Evolutionary conservation across 805 yeast species (phyloP).

Genomic region (Barnettozyma sp.): DNA sequence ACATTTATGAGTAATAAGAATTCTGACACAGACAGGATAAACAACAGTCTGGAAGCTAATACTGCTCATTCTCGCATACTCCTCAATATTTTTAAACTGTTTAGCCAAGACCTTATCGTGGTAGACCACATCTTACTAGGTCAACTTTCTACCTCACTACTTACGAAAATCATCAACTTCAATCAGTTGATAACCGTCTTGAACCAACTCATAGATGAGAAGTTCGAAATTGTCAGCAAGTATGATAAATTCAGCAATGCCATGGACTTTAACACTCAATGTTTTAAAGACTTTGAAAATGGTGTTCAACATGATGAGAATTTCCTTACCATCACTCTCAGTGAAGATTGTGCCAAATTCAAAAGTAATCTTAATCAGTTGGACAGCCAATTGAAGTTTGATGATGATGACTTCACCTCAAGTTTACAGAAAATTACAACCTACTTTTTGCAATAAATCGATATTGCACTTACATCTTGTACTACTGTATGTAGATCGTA

Average conservation of each 20-base stretch:
- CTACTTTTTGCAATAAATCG: too few species aligned
- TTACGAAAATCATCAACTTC: constrained; percentile 4
- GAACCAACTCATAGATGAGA: not conserved
- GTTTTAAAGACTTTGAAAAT: constrained; percentile 9
- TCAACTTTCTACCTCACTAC: not conserved
- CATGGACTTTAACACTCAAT: constrained; percentile 5
- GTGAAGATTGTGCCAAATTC: constrained; percentile 7
- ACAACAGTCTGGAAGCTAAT: too few species aligned
- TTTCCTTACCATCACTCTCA: constrained; percentile 6
- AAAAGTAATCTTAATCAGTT: constrained; percentile 6
- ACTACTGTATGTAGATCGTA: too few species aligned
- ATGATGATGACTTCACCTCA: too few species aligned
- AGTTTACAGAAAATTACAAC: too few species aligned
- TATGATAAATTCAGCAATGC: constrained; percentile 8
- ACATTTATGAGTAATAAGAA: too few species aligned
- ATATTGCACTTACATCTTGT: too few species aligned
- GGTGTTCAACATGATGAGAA: constrained; percentile 4
- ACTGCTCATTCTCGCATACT: too few species aligned
- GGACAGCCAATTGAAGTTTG: not conserved
- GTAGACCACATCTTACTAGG: not conserved
- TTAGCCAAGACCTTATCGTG: constrained; percentile 1
- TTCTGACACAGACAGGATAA: constrained; percentile 5
- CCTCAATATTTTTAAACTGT: constrained; percentile 7
- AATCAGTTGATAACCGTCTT: constrained; percentile 1
- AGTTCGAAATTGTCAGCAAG: constrained; percentile 5